Conservation (phyloP, 139 green algal species). For the Zygnema cylindricum region DNA sequence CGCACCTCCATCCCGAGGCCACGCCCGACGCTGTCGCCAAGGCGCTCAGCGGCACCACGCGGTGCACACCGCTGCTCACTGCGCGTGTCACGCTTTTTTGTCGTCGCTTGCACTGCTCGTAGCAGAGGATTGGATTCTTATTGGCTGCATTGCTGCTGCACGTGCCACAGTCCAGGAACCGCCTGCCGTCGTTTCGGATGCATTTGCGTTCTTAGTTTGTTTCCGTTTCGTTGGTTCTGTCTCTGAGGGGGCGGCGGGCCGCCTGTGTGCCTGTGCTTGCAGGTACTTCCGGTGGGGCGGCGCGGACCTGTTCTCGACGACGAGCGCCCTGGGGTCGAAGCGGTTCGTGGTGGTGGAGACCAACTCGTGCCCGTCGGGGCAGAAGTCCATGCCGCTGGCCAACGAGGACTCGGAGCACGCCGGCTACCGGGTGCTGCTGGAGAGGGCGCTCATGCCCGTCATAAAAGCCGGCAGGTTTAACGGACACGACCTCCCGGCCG, state of each 20-base stretch:
- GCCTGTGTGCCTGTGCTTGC: too few species aligned
- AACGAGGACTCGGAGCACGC: slow-evolving; percentile 54
- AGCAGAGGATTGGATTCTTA: too few species aligned
- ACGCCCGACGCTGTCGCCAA: slow-evolving; percentile 36
- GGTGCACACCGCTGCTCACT: neutral
- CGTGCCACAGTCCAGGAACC: too few species aligned
- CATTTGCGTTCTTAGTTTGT: too few species aligned
- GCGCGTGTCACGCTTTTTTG: neutral
- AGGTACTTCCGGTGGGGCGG: slow-evolving; percentile 56
- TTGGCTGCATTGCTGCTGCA: too few species aligned
- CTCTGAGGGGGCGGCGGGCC: too few species aligned
- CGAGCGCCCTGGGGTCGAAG: slow-evolving; percentile 36
- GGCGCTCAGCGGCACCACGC: slow-evolving; percentile 30
- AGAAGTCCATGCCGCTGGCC: slow-evolving; percentile 56
- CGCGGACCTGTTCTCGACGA: slow-evolving; percentile 54
- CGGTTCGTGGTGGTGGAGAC: slow-evolving; percentile 58
- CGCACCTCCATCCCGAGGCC: slow-evolving; percentile 46
- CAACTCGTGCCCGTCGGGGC: slow-evolving; percentile 54
- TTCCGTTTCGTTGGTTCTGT: too few species aligned
- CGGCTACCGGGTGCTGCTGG: slow-evolving; percentile 50
- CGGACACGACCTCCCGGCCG: slow-evolving; percentile 28
- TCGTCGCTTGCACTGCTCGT: too few species aligned
- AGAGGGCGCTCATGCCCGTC: slow-evolving; percentile 31
- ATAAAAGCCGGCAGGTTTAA: slow-evolving; percentile 41
- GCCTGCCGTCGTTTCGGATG: too few species aligned